phyloP scores from a whole-genome alignment of 2,329 filamentous ascomycete species.

The Fusarium lateritium region DNA sequence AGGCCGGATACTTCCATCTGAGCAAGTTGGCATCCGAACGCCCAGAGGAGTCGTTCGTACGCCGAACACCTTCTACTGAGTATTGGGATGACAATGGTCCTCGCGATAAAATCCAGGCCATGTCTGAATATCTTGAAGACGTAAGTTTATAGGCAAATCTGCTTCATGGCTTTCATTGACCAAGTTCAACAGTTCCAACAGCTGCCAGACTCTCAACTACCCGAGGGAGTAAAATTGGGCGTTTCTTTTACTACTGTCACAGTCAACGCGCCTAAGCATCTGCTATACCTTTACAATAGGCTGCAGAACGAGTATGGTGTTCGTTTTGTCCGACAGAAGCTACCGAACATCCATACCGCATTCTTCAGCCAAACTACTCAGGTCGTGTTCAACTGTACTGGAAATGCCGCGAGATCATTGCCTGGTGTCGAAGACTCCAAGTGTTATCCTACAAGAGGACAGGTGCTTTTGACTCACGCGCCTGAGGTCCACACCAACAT shows the following conservation, averaged over 20 bases:
- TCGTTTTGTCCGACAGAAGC: constrained; percentile 50
- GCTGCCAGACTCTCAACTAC: constrained; percentile 50
- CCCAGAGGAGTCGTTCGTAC: constrained; percentile 53
- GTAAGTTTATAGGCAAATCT: constrained; percentile 42
- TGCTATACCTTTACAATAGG: constrained; percentile 50
- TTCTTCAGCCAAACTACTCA: constrained; percentile 48
- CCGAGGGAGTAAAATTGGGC: constrained; percentile 53
- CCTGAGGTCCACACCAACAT: constrained; percentile 54
- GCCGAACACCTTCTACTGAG: constrained; percentile 57
- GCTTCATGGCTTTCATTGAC: no score
- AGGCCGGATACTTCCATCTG: constrained; percentile 57
- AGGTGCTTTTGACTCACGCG: constrained; percentile 56
- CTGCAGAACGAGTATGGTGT: constrained; percentile 52
- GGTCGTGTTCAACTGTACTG: constrained; percentile 56
- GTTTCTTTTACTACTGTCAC: constrained; percentile 56
- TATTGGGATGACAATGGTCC: constrained; percentile 59
- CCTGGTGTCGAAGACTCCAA: constrained; percentile 56
- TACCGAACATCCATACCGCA: constrained; percentile 49
- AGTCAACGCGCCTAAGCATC: constrained; percentile 57
- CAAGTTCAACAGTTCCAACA: constrained; percentile 47
- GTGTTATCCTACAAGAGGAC: constrained; percentile 59
- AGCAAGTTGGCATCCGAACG: constrained; percentile 51
- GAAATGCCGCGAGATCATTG: constrained; percentile 54
- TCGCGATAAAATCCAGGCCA: constrained; percentile 57
- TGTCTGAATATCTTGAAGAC: constrained; percentile 59